These are phyloP conservation scores for Nicotiana paniculata DNA, from an alignment of 257 asterid species.

Conservation along the genomic window DNA sequence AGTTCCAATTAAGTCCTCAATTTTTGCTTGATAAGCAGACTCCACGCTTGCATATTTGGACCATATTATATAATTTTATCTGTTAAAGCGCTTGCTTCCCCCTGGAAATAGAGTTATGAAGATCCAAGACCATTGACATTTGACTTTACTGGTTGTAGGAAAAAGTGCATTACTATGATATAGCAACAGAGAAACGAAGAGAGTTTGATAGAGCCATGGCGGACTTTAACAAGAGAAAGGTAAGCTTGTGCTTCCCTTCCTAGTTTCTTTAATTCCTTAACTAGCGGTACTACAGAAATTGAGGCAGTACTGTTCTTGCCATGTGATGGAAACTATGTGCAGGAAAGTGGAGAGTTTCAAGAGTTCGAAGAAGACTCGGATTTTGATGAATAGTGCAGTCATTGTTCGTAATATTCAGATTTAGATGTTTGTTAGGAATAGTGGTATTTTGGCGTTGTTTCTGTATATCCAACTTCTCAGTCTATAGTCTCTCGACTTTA, in stretches of 20 bases:
- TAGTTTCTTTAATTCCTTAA: not conserved
- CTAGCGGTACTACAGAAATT: not conserved
- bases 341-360: conserved; percentile 75
- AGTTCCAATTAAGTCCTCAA: not conserved
- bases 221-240: conserved; percentile 54
- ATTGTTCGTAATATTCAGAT: conserved; percentile 9
- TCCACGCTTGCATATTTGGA: not conserved
- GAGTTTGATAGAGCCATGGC: conserved; percentile 82
- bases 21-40: not conserved
- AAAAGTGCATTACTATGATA: conserved; percentile 80
- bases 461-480: not conserved
- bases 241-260: conserved; percentile 13
- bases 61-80: not conserved
- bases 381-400: conserved; percentile 31
- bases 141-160: conserved; percentile 40
- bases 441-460: not conserved
- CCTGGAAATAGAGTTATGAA: not conserved
- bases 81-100: not conserved
- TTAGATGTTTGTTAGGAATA: not conserved
- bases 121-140: not conserved
- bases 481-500: not conserved
- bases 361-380: conserved; percentile 60
- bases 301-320: not conserved
- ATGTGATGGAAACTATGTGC: conserved; percentile 19
- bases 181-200: conserved; percentile 87